Evolutionary conservation across 148 eudicot species (phyloP).

Genomic region (Camellia japonica): DNA sequence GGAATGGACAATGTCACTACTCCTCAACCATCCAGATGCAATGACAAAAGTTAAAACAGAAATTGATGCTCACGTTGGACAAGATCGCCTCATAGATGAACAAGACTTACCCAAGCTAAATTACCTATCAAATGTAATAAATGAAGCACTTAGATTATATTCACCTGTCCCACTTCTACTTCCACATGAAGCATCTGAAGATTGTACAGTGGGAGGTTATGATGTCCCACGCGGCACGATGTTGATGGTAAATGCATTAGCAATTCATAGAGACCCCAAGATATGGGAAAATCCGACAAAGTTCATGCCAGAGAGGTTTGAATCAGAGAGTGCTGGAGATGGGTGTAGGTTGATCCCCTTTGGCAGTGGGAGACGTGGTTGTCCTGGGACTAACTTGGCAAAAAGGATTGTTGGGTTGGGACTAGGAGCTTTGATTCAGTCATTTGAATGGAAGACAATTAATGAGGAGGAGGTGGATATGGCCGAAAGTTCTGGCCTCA

Average conservation of each 20-base stretch:
- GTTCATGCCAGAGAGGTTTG: neutral
- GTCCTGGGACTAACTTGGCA: neutral
- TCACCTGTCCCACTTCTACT: neutral
- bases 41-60: neutral
- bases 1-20: neutral
- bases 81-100: neutral
- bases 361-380: neutral
- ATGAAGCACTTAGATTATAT: neutral
- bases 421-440: neutral
- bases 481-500: neutral
- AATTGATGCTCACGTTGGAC: neutral
- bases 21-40: neutral
- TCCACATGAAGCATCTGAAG: neutral
- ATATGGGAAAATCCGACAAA: neutral
- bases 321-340: neutral
- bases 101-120: neutral
- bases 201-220: neutral
- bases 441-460: neutral
- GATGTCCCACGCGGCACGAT: neutral
- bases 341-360: neutral
- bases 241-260: neutral
- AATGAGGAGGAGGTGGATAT: neutral
- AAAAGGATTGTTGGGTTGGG: neutral
- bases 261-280: slow-evolving; percentile 9
- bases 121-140: neutral